Base-by-base conservation (phyloP, 768 basidiomycete species). In the Boletus fagicola region DNA sequence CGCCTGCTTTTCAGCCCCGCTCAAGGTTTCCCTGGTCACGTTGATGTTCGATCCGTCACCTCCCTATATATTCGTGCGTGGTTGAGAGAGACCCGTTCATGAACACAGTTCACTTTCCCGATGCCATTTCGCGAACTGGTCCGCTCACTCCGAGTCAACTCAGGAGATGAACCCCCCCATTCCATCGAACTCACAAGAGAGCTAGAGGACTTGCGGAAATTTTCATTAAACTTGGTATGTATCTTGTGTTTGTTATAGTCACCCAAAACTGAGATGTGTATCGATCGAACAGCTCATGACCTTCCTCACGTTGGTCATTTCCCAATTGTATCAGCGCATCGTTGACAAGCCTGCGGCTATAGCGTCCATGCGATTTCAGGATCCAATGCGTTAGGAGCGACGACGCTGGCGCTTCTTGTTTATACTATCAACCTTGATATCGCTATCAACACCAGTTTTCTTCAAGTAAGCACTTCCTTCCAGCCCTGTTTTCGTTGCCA, bases 381-480 rank as follows among this genome's bases (percentile, higher is more conserved):
- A n/a, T 66, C 68, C 3, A 46, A 36, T 3, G 51, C 38, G 16
- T 46, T 72, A 6, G 58, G 38, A 39, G 56, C 64, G 15, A 49
- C 56, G 35, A 70, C 72, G 5, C 58, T 72, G 22, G 60, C 60
- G 15, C 65, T 73, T 30, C 44, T 72, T 28, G 49, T 72, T 5
- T 69, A 73, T 33, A 72, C 70, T 2, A 63, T 73, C 44, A 72
- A 63, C 36, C 63, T 72, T 56, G 62, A 73, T 35, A 51, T 66
- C 47, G 58, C 52, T 22, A 43, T 60, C 48, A 61, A 61, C 22
- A 47, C 33, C n/a, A 53, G 51, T 10, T 59, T 64, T 33, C 57
- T 71, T 33, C 61, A 31, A 15, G 72, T 66, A 59, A 58, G 53
- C 1, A 18, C 45, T 35, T 49, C 43, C 9, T 43, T 47, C 22